A percentile compares a stretch with the other conserved stretches of the same genome.
Conservation (phyloP, 2,329 filamentous ascomycete genomes). For the Calonectria leucothoes region DNA sequence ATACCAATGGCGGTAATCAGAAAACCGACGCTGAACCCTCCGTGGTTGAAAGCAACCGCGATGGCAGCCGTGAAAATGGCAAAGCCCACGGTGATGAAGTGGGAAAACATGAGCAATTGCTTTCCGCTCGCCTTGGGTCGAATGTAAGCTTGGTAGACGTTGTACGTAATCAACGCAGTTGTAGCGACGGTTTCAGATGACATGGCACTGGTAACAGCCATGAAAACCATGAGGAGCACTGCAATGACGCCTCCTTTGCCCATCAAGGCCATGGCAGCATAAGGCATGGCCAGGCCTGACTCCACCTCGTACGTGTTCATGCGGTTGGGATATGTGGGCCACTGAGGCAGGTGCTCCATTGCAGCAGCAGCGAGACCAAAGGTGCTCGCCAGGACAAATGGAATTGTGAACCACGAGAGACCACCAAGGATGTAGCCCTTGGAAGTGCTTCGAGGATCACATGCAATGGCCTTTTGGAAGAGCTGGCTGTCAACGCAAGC, state of each 20-base stretch:
- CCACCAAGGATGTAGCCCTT: conserved; percentile 89
- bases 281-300: conserved; percentile 83
- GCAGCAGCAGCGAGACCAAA: conserved; percentile 84
- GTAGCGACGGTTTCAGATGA: conserved; percentile 20
- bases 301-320: conserved; percentile 79
- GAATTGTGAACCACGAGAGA: conserved; percentile 88
- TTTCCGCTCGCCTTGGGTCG: conserved; percentile 4
- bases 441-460: conserved; percentile 82
- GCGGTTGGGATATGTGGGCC: conserved; percentile 76
- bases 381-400: conserved; percentile 85
- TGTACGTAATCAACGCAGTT: conserved; percentile 15
- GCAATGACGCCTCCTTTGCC: conserved; percentile 82
- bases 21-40: conserved; percentile 84
- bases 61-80: conserved; percentile 83
- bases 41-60: conserved; percentile 76
- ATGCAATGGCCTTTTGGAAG: conserved; percentile 78
- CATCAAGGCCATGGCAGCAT: conserved; percentile 82
- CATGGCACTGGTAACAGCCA: conserved; percentile 58
- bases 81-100: conserved; percentile 84
- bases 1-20: conserved; percentile 79
- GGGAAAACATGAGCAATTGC: conserved; percentile 58
- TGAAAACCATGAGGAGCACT: conserved; percentile 83
- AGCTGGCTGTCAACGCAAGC: conserved; percentile 18
- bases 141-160: conserved; percentile 20
- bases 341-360: conserved; percentile 76